Percentiles rank a stretch among this genome's conserved stretches.
phyloP scores from a whole-genome alignment of 2,329 filamentous ascomycete species.

The Xylariaceae sp. region DNA sequence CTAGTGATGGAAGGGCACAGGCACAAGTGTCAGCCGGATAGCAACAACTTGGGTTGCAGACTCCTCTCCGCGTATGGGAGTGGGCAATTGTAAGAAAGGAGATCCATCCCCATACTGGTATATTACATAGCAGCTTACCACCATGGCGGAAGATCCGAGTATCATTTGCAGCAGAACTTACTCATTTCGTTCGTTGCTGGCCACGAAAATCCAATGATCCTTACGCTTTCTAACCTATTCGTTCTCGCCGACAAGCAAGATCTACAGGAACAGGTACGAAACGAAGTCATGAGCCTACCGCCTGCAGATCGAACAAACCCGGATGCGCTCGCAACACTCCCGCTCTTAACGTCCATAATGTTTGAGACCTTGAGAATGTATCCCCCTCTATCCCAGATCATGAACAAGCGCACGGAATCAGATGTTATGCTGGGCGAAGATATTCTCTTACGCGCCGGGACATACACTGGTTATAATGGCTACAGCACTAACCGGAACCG shows the following conservation, averaged over 20 bases:
- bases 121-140: not conserved
- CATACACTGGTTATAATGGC: constrained; percentile 49
- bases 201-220: constrained; percentile 50
- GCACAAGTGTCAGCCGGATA: constrained; percentile 4
- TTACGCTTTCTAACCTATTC: constrained; percentile 13
- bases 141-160: constrained; percentile 37
- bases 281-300: constrained; percentile 39
- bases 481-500: constrained; percentile 48
- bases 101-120: not conserved
- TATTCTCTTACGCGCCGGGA: constrained; percentile 44
- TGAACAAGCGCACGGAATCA: constrained; percentile 49
- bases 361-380: constrained; percentile 55
- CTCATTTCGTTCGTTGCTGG: constrained; percentile 49
- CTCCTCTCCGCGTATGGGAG: constrained; percentile 32
- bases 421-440: constrained; percentile 35
- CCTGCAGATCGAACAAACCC: constrained; percentile 7
- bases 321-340: constrained; percentile 42
- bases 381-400: constrained; percentile 55
- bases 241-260: constrained; percentile 22
- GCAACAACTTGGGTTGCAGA: constrained; percentile 25
- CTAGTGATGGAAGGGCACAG: constrained; percentile 8
- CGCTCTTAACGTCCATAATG: constrained; percentile 50
- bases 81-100: constrained; percentile 22
- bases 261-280: constrained; percentile 40
- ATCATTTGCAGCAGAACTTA: constrained; percentile 48